These are phyloP conservation scores for Mucor circinelloides DNA, from an alignment of 371 early-diverging fungal species.

Conservation along the genomic window DNA sequence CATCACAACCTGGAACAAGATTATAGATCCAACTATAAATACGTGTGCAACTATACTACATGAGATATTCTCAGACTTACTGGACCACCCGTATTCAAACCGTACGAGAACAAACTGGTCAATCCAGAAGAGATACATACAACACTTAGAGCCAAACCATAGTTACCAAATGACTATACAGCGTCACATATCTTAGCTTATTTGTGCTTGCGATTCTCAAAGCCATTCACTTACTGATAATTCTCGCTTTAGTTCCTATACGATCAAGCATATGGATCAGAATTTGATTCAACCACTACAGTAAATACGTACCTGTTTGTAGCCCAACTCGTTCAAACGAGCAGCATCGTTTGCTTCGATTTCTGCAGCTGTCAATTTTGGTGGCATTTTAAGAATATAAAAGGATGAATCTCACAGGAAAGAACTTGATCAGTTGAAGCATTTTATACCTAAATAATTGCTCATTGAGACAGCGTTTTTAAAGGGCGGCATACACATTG, in stretches of 20 bases:
- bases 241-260: constrained; percentile 43
- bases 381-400: constrained; percentile 7
- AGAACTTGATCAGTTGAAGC: no score
- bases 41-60: background rate
- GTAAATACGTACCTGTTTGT: constrained; percentile 31
- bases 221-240: constrained; percentile 24
- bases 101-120: constrained; percentile 40
- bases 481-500: no score
- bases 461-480: no score
- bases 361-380: constrained; percentile 36
- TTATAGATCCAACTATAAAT: background rate
- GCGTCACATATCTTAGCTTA: background rate
- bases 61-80: constrained; percentile 16
- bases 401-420: background rate
- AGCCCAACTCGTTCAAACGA: constrained; percentile 38
- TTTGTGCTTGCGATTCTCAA: background rate
- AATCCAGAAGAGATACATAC: constrained; percentile 46
- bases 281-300: background rate
- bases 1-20: constrained; percentile 26
- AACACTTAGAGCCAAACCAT: constrained; percentile 39
- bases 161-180: constrained; percentile 38
- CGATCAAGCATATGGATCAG: background rate
- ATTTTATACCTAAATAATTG: no score
- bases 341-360: constrained; percentile 42
- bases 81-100: constrained; percentile 42